Evolutionary conservation across 176 grass and related monocot genomes (phyloP), one percentile per base, ranked within the genome.

Genomic region (Calamus simplicifolius): DNA sequence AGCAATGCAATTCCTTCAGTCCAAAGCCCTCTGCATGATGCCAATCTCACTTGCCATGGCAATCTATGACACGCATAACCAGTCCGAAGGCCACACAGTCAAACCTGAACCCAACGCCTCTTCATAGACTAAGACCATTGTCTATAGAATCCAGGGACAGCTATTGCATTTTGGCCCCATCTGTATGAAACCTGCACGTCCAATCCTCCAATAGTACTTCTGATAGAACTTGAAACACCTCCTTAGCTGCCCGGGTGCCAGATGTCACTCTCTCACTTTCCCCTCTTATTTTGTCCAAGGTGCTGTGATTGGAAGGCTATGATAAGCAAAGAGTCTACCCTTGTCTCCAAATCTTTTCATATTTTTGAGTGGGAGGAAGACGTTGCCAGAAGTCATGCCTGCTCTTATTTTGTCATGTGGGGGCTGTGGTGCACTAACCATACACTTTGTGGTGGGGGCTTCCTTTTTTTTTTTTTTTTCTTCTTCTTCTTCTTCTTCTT

Each of bases 1-100:
- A 17, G 88, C 94, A 2, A 98, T 98, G 94, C 94, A 98, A 76
- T 93, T 98, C 68, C 81, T 98, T 52, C 94, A 98, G 75, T 98
- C 94, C 66, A 98, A 92, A 69, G 88, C 94, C 25, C 81, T 98
- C 25, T 98, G 94, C 73, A 98, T 98, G 84, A 98, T 98, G 94
- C 88, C 94, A 51, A 79, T 98, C 57, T 98, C 94, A 1, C 94
- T 98, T 0, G 94, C 94, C 21, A 89, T 92, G 88, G 94, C 94
- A 27, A 98, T 98, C 65, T 98, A 98, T 51, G 94, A 89, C 56
- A 83, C 88, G 43, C 81, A 90, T 74, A 74, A 83, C 75, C 85
- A 85, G 56, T 81, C 79, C 49, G 83, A 93, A 16, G 70, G 63
- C 54, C 80, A 88, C 29, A 53, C 73, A n/a, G 79, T 93, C 57